Conservation (phyloP, 2,329 filamentous ascomycete species). For the Monilinia aucupariae region DNA sequence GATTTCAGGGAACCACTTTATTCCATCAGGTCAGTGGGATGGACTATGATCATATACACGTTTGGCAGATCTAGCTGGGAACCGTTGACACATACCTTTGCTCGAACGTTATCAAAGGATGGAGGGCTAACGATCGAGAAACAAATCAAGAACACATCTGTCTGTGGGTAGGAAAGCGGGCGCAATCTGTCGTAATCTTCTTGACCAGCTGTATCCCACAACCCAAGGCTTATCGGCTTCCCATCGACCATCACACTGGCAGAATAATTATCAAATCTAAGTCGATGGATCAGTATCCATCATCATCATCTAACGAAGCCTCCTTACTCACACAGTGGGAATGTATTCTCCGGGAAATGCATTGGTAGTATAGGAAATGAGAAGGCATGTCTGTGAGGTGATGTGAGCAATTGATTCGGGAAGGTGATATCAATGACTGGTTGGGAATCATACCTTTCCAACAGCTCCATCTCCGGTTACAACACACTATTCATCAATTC, state of each 20-base stretch:
- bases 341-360: conserved; percentile 99
- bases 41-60: conserved; percentile 4
- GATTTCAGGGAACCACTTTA: conserved; percentile 93
- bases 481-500: conserved; percentile 64
- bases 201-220: conserved; percentile 98
- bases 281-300: conserved; percentile 20
- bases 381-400: conserved; percentile 76
- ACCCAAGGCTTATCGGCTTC: conserved; percentile 90
- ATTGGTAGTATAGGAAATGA: conserved; percentile 99
- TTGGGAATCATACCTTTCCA: conserved; percentile 68
- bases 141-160: conserved; percentile 96
- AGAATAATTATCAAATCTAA: conserved; percentile 96
- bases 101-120: conserved; percentile 98
- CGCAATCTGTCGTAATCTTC: conserved; percentile 96
- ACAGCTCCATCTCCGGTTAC: conserved; percentile 99
- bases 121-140: conserved; percentile 97
- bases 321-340: conserved; percentile 74
- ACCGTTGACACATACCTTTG: conserved; percentile 64
- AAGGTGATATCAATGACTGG: background rate
- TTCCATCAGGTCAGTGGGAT: conserved; percentile 17
- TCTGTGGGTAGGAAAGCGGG: conserved; percentile 95
- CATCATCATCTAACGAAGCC: background rate
- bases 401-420: background rate
- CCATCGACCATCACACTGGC: conserved; percentile 99
- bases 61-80: background rate